Evolutionary conservation across 1,284 basidiomycete genomes (phyloP).

Genomic region (Pseudozyma flocculosa): DNA sequence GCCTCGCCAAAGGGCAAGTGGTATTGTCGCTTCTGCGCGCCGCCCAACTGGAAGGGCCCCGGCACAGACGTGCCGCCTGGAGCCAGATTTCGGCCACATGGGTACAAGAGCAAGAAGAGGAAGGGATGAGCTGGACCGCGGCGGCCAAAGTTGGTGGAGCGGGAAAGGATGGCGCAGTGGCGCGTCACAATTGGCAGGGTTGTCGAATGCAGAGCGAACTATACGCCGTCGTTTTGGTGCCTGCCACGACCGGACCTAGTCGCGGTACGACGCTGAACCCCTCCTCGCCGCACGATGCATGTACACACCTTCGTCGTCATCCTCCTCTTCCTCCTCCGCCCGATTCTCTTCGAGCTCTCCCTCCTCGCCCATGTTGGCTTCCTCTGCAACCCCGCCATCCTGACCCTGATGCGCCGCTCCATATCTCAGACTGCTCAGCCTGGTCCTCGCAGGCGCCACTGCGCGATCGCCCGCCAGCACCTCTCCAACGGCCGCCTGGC

Average conservation of each 20-base stretch:
- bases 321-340: conserved; percentile 9
- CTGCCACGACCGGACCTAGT: too few species aligned
- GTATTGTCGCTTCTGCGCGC: conserved; percentile 57
- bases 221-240: too few species aligned
- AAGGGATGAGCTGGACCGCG: too few species aligned
- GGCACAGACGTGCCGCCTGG: conserved; percentile 32
- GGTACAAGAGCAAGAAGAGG: conserved; percentile 3
- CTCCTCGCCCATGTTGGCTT: not conserved
- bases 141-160: too few species aligned
- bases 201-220: too few species aligned
- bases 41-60: conserved; percentile 40
- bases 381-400: not conserved
- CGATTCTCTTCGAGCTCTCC: not conserved
- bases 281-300: conserved; percentile 18
- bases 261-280: too few species aligned
- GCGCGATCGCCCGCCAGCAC: conserved; percentile 19
- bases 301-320: conserved; percentile 33
- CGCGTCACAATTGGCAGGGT: too few species aligned
- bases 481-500: conserved; percentile 21
- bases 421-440: not conserved
- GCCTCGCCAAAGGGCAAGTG: conserved; percentile 43
- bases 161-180: too few species aligned
- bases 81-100: conserved; percentile 17
- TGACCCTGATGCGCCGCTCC: too few species aligned
- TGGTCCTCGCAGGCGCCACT: conserved; percentile 13